Evolutionary conservation across 2,329 filamentous ascomycete genomes (phyloP), one percentile per base, ranked within the genome.

Genomic region (Arachnomyces sp.): DNA sequence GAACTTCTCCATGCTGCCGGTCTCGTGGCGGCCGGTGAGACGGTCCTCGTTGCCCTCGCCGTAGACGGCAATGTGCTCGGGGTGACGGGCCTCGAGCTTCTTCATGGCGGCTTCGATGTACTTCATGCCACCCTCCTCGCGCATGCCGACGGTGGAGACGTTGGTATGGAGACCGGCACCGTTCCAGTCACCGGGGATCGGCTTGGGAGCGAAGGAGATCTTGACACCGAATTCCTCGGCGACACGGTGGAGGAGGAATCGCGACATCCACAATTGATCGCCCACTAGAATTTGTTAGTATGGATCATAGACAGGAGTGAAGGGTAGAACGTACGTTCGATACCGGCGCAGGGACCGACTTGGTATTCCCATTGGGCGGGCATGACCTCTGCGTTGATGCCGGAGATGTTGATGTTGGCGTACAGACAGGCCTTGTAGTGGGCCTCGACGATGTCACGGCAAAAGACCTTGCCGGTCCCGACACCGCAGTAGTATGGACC

Each of bases 341-440:
- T 95, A 49, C 88, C 90, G 40, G 73, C 67, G 69, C 86, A 94
- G 49, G 90, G 90, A 43, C 90, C 90, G 57, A 95, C 86, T 66
- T 95, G 90, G 80, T 86, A 95, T 68, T 96, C 90, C 90, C 90
- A 96, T 70, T 95, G 90, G 45, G 85, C 88, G 49, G 88, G 85
- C 86, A 95, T 94, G 60, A 98, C 92, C 77, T 98, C 92, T 52
- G 92, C 92, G 69, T 98, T 98, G 73, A 92, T 96, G 60, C 92
- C 92, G 17, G 89, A 95, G 68, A 98, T 96, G 66, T 89, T 82
- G 69, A 98, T 77, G 45, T 84, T 83, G 45, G 90, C 80, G 66
- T 87, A 95, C 67, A 96, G 64, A 75, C 80, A 95, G 52, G 83
- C 82, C 71, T 86, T 86, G 82, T 87, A 89, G 73, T 94, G 86